Conservation (phyloP, 345 rosid species). For the Lumnitzera racemosa region DNA sequence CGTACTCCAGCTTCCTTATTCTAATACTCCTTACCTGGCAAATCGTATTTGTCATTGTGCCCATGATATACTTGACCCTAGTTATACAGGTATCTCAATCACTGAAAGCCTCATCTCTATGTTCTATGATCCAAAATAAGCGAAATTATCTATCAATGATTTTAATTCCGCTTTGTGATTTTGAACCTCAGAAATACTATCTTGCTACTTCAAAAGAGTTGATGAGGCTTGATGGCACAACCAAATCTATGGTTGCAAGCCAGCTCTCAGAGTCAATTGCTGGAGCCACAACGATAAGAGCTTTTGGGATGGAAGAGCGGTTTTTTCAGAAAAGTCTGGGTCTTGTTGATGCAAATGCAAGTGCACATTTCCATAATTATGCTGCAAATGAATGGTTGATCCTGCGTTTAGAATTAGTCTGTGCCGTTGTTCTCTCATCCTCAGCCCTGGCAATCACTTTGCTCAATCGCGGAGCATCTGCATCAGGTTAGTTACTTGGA, state of each 20-base stretch:
- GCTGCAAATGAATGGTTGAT: constrained; percentile 56
- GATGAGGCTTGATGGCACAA: constrained; percentile 54
- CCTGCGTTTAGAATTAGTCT: constrained; percentile 44
- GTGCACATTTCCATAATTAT: constrained; percentile 41
- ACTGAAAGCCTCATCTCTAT: background rate
- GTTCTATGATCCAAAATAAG: no score
- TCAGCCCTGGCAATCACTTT: constrained; percentile 51
- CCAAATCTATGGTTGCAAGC: constrained; percentile 46
- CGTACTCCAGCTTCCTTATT: constrained; percentile 26
- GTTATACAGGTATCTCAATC: constrained; percentile 27
- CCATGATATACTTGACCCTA: constrained; percentile 34
- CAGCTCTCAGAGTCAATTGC: constrained; percentile 53
- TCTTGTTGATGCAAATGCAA: constrained; percentile 47
- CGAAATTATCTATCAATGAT: background rate
- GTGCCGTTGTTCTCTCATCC: constrained; percentile 42
- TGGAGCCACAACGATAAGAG: constrained; percentile 54
- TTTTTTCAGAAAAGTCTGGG: constrained; percentile 40
- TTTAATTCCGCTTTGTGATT: constrained; percentile 2
- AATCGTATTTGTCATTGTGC: constrained; percentile 35
- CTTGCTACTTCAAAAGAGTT: constrained; percentile 46
- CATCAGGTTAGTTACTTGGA: constrained; percentile 29
- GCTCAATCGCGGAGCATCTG: constrained; percentile 41
- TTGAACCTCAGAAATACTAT: constrained; percentile 38
- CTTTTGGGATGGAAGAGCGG: constrained; percentile 41
- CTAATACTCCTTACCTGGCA: constrained; percentile 45